Conservation (phyloP, 2,329 filamentous ascomycete species). For the Fusarium equiseti region DNA sequence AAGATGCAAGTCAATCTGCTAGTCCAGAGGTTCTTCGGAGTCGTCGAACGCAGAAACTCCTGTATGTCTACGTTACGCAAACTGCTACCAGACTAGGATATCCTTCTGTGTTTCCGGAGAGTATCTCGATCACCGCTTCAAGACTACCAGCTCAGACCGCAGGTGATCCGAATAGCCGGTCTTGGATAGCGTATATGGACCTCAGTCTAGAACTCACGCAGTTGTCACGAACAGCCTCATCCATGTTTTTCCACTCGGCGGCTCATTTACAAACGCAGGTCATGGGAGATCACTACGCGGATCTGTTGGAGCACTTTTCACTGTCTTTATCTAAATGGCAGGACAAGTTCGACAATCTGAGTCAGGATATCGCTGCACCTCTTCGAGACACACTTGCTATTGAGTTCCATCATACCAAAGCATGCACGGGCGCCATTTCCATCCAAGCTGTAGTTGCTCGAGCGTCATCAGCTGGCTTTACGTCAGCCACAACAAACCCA, state of each 20-base stretch:
- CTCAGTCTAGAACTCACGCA: conserved; percentile 35
- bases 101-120: conserved; percentile 20
- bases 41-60: conserved; percentile 29
- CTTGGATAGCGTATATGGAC: conserved; percentile 33
- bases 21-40: not conserved
- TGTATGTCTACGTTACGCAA: conserved; percentile 41
- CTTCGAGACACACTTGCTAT: conserved; percentile 29
- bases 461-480: conserved; percentile 23
- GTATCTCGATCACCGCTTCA: conserved; percentile 17
- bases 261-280: conserved; percentile 34
- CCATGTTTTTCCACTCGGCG: conserved; percentile 42
- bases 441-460: conserved; percentile 41
- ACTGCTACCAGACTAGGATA: conserved; percentile 19
- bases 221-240: conserved; percentile 31
- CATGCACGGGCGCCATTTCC: conserved; percentile 37
- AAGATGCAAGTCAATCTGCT: not conserved
- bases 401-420: conserved; percentile 40
- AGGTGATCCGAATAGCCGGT: not conserved
- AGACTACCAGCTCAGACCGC: not conserved
- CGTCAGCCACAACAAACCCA: not conserved
- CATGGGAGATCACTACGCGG: conserved; percentile 31
- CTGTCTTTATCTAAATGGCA: conserved; percentile 32
- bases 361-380: conserved; percentile 11
- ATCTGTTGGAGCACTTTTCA: conserved; percentile 36
- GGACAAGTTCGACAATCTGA: conserved; percentile 12